These are phyloP conservation scores for Chrysoporthe cubensis DNA, from an alignment of 2,329 filamentous ascomycete genomes.

Conservation along the genomic window DNA sequence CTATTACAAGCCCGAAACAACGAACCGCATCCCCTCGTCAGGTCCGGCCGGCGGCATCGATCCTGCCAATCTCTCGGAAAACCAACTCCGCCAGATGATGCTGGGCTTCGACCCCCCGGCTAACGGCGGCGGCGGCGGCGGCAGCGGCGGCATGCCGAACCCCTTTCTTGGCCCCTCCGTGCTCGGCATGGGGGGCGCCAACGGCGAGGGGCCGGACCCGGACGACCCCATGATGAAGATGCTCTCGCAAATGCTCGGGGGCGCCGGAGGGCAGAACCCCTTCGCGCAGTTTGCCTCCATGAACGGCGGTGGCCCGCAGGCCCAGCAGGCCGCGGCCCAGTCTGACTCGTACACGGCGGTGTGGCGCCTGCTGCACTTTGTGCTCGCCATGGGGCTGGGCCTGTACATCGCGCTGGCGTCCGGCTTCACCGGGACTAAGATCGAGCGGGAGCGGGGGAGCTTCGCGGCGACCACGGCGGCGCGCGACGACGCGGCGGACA, in stretches of 20 bases:
- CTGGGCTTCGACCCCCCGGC: slow-evolving; percentile 55
- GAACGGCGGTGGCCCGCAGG: slow-evolving; percentile 42
- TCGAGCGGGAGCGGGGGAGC: slow-evolving; percentile 55
- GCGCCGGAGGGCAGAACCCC: slow-evolving; percentile 33
- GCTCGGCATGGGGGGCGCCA: slow-evolving; percentile 38
- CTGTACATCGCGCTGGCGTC: slow-evolving; percentile 71
- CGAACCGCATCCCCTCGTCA: slow-evolving; percentile 41
- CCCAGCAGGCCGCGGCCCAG: slow-evolving; percentile 38
- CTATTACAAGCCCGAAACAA: slow-evolving; percentile 62
- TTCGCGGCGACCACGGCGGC: slow-evolving; percentile 37
- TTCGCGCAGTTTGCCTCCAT: slow-evolving; percentile 46
- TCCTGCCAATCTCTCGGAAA: slow-evolving; percentile 52
- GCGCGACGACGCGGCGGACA: slow-evolving; percentile 30
- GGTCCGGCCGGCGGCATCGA: slow-evolving; percentile 33
- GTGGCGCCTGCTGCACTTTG: slow-evolving; percentile 75
- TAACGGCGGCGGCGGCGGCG: slow-evolving; percentile 20
- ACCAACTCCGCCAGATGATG: slow-evolving; percentile 68
- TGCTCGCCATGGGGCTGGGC: slow-evolving; percentile 71
- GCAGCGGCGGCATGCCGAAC: slow-evolving; percentile 23
- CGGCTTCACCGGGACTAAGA: slow-evolving; percentile 68
- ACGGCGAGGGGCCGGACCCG: slow-evolving; percentile 30
- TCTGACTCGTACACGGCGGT: slow-evolving; percentile 50
- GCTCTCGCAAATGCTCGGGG: slow-evolving; percentile 72
- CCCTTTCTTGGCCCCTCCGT: slow-evolving; percentile 39
- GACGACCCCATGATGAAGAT: slow-evolving; percentile 75